Percentiles rank a stretch among this genome's conserved stretches.
Evolutionary conservation across 2,329 filamentous ascomycete species (phyloP).

Genomic region (Aaosphaeria pasadenensis): DNA sequence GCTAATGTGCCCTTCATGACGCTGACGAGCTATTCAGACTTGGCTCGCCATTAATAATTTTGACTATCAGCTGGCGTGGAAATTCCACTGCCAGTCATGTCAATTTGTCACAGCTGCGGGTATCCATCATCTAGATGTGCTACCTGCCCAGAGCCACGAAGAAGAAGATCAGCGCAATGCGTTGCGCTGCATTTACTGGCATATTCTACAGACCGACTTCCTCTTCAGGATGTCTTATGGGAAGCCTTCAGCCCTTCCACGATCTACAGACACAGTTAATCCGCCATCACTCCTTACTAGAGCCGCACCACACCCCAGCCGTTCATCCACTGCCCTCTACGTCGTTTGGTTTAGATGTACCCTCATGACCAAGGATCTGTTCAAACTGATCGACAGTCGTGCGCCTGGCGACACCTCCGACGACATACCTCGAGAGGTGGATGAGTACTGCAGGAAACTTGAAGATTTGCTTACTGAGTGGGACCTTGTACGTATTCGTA

Average conservation of each 20-base stretch:
- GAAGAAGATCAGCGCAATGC: constrained; percentile 14
- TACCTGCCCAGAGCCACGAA: constrained; percentile 20
- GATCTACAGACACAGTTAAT: constrained; percentile 14
- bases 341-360: constrained; percentile 21
- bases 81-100: constrained; percentile 26
- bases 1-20: no score
- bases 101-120: constrained; percentile 16
- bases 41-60: constrained; percentile 25
- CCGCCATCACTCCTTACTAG: constrained; percentile 16
- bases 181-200: constrained; percentile 20
- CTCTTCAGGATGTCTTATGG: constrained; percentile 26
- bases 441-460: constrained; percentile 16
- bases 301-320: constrained; percentile 15
- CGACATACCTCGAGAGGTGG: constrained; percentile 7
- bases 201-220: constrained; percentile 19
- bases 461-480: constrained; percentile 20
- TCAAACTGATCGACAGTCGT: constrained; percentile 15
- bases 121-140: constrained; percentile 18
- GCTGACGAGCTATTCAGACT: background rate
- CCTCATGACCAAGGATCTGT: constrained; percentile 14
- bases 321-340: constrained; percentile 8
- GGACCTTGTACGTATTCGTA: constrained; percentile 10
- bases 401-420: background rate
- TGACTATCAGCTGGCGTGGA: constrained; percentile 28
- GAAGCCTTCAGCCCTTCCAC: constrained; percentile 21